A percentile compares a stretch with the other conserved stretches of the same genome.
These are phyloP conservation scores for Sequoiadendron giganteum DNA, from an alignment of 75 land plant genomes.

Conservation along the genomic window DNA sequence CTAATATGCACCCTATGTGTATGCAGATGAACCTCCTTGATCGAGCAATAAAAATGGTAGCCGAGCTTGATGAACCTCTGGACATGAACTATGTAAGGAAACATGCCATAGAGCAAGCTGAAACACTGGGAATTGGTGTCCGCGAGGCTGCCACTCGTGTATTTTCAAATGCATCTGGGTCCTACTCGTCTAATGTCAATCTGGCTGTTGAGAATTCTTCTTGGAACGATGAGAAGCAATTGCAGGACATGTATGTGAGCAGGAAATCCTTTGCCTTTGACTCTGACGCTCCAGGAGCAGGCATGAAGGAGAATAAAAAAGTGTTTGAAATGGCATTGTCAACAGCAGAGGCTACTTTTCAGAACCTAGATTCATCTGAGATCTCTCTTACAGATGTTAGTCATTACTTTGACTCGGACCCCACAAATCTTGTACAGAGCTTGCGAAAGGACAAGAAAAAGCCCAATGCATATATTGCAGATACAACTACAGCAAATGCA, in stretches of 20 bases:
- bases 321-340: slow-evolving; percentile 97
- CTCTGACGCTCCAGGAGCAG: slow-evolving; percentile 90
- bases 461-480: slow-evolving; percentile 95
- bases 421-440: slow-evolving; percentile 91
- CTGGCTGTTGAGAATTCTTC: slow-evolving; percentile 99
- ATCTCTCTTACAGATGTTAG: slow-evolving; percentile 98
- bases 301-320: slow-evolving; percentile 93
- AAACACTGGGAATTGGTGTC: slow-evolving; percentile 53
- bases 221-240: slow-evolving; percentile 98
- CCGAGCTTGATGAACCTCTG: slow-evolving; percentile 94
- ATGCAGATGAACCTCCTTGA: slow-evolving; percentile 97
- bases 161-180: slow-evolving; percentile 98
- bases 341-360: slow-evolving; percentile 99
- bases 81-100: slow-evolving; percentile 94
- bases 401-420: slow-evolving; percentile 99
- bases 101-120: slow-evolving; percentile 89
- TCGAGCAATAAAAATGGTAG: slow-evolving; percentile 98
- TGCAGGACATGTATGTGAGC: slow-evolving; percentile 98
- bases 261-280: slow-evolving; percentile 98
- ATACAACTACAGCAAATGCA: slow-evolving; percentile 99
- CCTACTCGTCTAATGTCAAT: slow-evolving; percentile 98
- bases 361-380: slow-evolving; percentile 98
- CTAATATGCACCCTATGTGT: background rate
- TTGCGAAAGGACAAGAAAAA: slow-evolving; percentile 91
- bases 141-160: slow-evolving; percentile 93